These are phyloP conservation scores for Rauvolfia tetraphylla DNA, from an alignment of 257 asterid genomes.

Conservation along the genomic window DNA sequence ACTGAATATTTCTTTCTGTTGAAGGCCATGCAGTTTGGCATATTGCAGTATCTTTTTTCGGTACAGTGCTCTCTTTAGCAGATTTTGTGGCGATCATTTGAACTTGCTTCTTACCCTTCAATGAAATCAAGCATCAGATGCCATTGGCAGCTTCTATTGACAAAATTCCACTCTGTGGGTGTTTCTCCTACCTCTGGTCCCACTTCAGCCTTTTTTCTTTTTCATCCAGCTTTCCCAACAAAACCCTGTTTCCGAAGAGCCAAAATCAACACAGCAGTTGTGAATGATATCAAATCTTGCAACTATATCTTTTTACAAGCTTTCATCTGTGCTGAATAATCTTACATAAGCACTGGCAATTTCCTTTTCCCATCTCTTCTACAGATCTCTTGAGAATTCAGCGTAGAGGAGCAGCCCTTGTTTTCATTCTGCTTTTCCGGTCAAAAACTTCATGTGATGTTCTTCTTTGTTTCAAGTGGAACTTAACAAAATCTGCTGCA, in stretches of 20 bases:
- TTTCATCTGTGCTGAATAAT: neutral
- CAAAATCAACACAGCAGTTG: neutral
- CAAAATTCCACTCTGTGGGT: neutral
- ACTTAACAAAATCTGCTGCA: neutral
- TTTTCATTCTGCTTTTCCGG: too few species aligned
- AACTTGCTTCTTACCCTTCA: constrained; percentile 3
- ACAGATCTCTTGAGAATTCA: neutral
- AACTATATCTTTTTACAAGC: too few species aligned
- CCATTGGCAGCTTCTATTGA: neutral
- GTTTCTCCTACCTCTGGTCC: neutral
- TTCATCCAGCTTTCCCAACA: neutral
- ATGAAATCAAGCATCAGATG: constrained; percentile 9
- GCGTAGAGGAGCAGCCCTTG: neutral
- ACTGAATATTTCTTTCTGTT: constrained; percentile 1
- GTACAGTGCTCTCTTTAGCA: neutral
- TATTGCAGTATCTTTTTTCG: neutral
- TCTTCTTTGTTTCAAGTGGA: neutral
- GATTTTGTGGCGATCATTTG: neutral
- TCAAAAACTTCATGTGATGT: neutral
- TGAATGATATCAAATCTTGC: neutral
- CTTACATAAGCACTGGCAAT: neutral
- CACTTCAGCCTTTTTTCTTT: neutral
- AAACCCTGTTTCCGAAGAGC: neutral
- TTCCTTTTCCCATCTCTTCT: neutral
- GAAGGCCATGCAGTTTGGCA: neutral